These are phyloP conservation scores for Diplodia scrobiculata DNA, from an alignment of 2,329 filamentous ascomycete species.

Conservation along the genomic window DNA sequence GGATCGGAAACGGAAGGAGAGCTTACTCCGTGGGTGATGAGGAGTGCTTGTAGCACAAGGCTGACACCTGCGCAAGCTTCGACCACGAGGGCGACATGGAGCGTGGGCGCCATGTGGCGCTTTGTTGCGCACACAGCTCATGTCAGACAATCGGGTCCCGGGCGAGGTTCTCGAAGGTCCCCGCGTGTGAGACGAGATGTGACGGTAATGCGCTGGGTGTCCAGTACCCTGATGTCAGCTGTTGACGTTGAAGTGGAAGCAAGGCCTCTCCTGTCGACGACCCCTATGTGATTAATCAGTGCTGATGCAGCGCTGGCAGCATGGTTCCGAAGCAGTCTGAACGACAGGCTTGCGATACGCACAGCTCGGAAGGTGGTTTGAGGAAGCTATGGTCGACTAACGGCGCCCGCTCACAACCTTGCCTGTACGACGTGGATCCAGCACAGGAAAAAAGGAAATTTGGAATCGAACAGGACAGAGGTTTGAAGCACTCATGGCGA, in stretches of 20 bases:
- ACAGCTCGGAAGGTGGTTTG: neutral
- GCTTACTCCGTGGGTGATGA: neutral
- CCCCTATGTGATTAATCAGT: neutral
- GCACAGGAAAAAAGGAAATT: neutral
- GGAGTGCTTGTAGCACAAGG: constrained; percentile 9
- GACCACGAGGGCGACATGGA: constrained; percentile 7
- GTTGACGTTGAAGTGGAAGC: neutral
- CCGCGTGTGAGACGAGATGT: neutral
- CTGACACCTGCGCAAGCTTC: neutral
- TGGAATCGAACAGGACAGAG: neutral
- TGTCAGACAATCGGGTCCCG: neutral
- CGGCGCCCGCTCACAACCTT: neutral
- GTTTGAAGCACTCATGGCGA: neutral
- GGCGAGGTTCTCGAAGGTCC: too few species aligned
- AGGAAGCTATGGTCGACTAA: neutral
- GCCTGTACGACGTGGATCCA: neutral
- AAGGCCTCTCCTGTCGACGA: neutral
- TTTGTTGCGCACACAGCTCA: neutral
- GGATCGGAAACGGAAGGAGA: neutral
- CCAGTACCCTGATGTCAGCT: neutral
- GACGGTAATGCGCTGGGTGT: neutral
- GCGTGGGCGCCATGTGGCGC: neutral
- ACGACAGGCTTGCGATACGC: neutral
- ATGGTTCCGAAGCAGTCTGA: neutral
- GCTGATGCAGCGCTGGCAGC: neutral